Evolutionary conservation across 768 basidiomycete genomes (phyloP).

Genomic region (Suillus clintonianus): DNA sequence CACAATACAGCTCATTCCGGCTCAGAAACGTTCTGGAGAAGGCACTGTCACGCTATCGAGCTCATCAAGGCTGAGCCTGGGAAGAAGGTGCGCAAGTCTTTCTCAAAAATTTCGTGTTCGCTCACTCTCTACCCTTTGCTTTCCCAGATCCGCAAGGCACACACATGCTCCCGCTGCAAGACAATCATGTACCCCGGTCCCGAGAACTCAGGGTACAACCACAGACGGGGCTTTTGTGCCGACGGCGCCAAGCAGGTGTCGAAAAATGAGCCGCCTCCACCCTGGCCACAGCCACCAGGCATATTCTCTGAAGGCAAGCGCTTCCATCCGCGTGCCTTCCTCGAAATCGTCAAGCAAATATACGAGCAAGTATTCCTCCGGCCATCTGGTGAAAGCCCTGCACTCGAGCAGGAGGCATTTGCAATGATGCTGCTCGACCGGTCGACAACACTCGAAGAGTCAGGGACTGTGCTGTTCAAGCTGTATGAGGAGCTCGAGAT

Average conservation of each 20-base stretch:
- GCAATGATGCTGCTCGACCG: not conserved
- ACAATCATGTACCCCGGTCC: no score
- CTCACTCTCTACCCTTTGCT: no score
- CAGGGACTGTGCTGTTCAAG: not conserved
- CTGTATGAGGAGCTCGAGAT: not conserved
- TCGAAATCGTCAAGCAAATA: not conserved
- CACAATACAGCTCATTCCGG: conserved; percentile 1
- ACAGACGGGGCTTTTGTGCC: no score
- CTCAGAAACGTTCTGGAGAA: no score
- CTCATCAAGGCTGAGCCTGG: conserved; percentile 1
- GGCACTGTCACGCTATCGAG: not conserved
- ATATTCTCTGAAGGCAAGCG: not conserved
- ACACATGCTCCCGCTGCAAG: conserved; percentile 7
- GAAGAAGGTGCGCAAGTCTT: not conserved
- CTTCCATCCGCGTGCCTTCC: not conserved
- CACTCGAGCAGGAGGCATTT: not conserved
- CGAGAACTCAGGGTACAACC: no score
- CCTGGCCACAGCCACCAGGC: conserved; percentile 9
- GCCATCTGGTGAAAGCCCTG: no score
- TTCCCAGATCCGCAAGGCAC: not conserved
- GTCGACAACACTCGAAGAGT: not conserved
- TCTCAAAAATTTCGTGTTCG: not conserved
- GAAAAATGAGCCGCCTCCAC: no score
- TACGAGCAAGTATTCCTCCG: no score
- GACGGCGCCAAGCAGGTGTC: no score